Evolutionary conservation across 208 protist species (phyloP), one percentile per base, ranked within the genome.

Genomic region (Leishmania braziliensis): DNA sequence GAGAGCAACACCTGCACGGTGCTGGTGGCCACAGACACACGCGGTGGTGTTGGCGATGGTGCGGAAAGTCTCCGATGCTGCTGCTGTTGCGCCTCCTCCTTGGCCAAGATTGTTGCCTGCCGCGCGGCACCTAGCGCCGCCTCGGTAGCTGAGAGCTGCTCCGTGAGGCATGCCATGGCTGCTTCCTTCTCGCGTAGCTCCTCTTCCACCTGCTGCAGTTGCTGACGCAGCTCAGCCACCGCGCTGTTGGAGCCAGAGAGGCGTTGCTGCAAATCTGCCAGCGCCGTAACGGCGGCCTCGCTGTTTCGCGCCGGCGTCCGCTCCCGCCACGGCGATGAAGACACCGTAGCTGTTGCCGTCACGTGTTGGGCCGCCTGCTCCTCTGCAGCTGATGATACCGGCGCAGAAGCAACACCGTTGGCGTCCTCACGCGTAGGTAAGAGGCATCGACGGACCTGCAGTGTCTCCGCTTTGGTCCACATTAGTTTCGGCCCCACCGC

Each of bases 211-310:
- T 33, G 12, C 3, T 75, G 46, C 36, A 86, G 77, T 36, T 82
- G 79, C 12, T 71, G 76, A n/a, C 62, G 78, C 33, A 90, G 77
- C 43, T 81, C 75, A 0, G 56, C 56, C 43, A 86, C 76, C 5
- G 74, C 79, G 73, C 78, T 58, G 68, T 69, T 82, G 10, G 84
- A 87, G 16, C 71, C 75, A n/a, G 79, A 63, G 26, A 90, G 85
- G 20, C 86, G 84, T 50, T 84, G 87, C 80, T 94, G 91, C 36
- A 94, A 70, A 43, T 94, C 87, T 16, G 91, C 91, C 48, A 94
- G 74, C 1, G 91, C 91, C 8, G 86, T 84, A 5, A 94, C 91
- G 43, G 91, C 91, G 12, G 89, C 80, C 51, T 86, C 80, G 77
- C 63, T 90, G 82, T 29, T 71, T 53, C 83, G 83, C 29, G 77